Base-by-base conservation (phyloP, 1,139 yeast species). In the Magnusiomyces paraingens region DNA sequence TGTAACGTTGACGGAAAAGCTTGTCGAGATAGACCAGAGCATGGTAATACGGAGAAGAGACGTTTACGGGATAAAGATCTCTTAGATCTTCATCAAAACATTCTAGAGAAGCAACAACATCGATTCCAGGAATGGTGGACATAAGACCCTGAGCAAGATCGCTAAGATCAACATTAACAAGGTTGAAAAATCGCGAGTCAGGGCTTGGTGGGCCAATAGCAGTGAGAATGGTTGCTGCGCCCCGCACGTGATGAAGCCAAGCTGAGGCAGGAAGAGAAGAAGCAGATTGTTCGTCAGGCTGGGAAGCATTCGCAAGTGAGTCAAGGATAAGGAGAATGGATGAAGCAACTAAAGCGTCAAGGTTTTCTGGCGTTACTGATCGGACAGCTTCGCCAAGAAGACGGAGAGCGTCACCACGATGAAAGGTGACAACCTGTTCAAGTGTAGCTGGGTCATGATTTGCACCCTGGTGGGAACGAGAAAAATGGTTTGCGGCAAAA, bases 241-340 rank as follows among this genome's bases (percentile, higher is more conserved):
- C 98, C 63, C 94, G 87, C 14, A 91, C 97, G 66, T 91, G 97
- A 73, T 89, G 93, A 55, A 91, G 84, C 98, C 98, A 91, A 0
- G 97, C 96, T 6, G 93, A 84, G 1, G 97, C 93, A 1, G 96
- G 95, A 53, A 90, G 72, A 3, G 88, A 80, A 48, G 68, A 58
- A 20, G 70, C 58, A 5, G 62, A 52, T 58, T 65, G 63, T 22
- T 66, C 64, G 15, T 35, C 76, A 1, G 95, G 90, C 47, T 84
- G 75, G 1, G 95, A 82, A 0, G 97, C 97, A 70, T 91, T 91
- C 2, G 98, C 98, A 58, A 91, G 73, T 0, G 97, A 86, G 67
- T 91, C 98, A 86, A 91, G 86, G 56, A 90, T 90, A 54, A 91
- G 73, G 48, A 91, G 82, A 61, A 91, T 78, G 0, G 97, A 95